Evolutionary conservation across 2,329 filamentous ascomycete genomes (phyloP).

Genomic region (Sporothrix brunneoviolacea): DNA sequence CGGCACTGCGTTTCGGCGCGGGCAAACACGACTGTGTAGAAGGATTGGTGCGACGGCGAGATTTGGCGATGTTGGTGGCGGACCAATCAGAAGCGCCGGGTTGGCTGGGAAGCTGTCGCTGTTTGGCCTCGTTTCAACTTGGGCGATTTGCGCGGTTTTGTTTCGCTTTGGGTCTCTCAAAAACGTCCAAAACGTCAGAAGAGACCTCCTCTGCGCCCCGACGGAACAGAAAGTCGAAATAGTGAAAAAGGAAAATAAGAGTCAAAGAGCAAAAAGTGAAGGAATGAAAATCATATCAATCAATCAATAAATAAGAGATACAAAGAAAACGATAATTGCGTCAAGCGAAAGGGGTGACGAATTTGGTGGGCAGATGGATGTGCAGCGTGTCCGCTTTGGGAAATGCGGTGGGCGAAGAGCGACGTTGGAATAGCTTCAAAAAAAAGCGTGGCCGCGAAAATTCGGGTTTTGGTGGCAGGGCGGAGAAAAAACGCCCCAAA

Average conservation of each 20-base stretch:
- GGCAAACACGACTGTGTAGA: background rate
- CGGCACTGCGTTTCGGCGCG: constrained; percentile 4
- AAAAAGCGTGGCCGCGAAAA: background rate
- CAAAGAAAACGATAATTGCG: background rate
- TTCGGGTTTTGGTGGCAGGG: background rate
- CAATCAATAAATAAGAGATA: background rate
- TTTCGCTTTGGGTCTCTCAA: background rate
- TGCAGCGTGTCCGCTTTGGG: constrained; percentile 5
- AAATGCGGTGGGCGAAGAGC: constrained; percentile 2
- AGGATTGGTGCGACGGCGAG: too few relatives aligned
- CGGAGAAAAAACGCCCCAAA: background rate
- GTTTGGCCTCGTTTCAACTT: constrained; percentile 7
- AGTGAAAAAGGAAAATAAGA: background rate
- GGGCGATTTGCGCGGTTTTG: background rate
- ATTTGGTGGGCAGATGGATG: background rate
- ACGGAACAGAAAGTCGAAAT: background rate
- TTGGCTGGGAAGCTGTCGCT: background rate
- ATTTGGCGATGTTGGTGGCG: constrained; percentile 8
- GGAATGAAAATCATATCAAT: background rate
- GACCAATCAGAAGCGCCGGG: constrained; percentile 9
- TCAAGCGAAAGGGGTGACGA: background rate
- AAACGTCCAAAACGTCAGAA: background rate
- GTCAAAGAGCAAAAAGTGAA: background rate
- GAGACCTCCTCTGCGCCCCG: too few relatives aligned
- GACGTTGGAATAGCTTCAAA: constrained; percentile 16